Base-by-base conservation (phyloP, 164 flowering plant genomes). In the Vitis labrusca region DNA sequence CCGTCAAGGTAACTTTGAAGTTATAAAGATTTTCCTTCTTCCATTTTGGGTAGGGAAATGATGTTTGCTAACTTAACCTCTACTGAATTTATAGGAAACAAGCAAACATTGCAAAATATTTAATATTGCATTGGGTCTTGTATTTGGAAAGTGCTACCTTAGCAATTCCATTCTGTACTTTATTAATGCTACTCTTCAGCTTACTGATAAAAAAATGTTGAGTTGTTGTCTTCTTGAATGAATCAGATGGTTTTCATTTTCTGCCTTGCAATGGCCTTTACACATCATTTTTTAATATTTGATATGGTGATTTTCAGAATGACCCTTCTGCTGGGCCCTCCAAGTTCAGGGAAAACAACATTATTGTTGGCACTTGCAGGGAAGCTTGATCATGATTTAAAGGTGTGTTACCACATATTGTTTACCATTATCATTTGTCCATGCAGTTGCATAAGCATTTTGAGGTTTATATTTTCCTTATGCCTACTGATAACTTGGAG, bases 271-370 rank as follows among this genome's bases (percentile, higher is more conserved):
- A 6, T 0, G 10, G n/a, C 17, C 64, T 49, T 13, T 6, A 16
- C 14, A 61, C 47, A 9, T 58, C 17, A 47, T 52, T n/a, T 48
- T 27, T 17, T 54, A 7, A 37, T 69, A 54, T 8, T 37, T 55
- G 65, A 30, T 51, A 13, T 57, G 68, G 57, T 67, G 10, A 65
- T 55, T 71, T 71, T 63, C 81, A 88, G 91, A 83, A 81, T 88
- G 84, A 88, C 91, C 17, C 80, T 88, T 10, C 86, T 85, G 55
- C 75, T 88, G 15, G 91, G 91, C 47, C 91, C 91, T 59, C 91
- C 91, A 16, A 76, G 80, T 6, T 71, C 89, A 13, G 91, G 91
- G 27, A 88, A 88, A 73, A 88, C 91, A 57, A 85, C 91, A 10
- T 44, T 88, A 52, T 65, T 88, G 68, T 32, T 68, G 73, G 88